A percentile compares a stretch with the other conserved stretches of the same genome.
Evolutionary conservation across 2,329 filamentous ascomycete species (phyloP).

Genomic region (Raffaelea deltoideospora): DNA sequence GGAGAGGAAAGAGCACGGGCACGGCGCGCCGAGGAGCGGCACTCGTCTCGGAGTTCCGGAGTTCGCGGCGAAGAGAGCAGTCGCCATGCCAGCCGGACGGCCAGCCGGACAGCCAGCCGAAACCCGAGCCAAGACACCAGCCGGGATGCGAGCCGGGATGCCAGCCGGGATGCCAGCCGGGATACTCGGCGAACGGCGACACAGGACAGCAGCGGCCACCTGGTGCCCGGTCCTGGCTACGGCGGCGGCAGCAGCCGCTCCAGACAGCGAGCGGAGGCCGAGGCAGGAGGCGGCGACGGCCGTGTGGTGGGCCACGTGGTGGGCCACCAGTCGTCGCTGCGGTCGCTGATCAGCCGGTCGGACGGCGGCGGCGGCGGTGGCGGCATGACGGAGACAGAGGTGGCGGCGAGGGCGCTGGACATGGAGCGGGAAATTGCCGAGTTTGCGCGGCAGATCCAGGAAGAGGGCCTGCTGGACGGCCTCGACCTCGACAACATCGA

Average conservation of each 20-base stretch:
- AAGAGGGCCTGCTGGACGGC: slow-evolving; percentile 60
- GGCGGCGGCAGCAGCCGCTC: slow-evolving; percentile 13
- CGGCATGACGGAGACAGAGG: no score
- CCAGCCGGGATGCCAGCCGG: slow-evolving; percentile 3
- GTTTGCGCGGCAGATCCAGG: slow-evolving; percentile 60
- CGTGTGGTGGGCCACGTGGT: slow-evolving; percentile 36
- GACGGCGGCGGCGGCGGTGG: slow-evolving; percentile 30
- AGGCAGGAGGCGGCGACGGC: slow-evolving; percentile 18
- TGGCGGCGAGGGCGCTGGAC: no score
- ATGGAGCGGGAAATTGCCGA: slow-evolving; percentile 83
- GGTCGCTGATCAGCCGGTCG: slow-evolving; percentile 68
- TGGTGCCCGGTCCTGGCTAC: no score
- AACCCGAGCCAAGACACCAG: neutral
- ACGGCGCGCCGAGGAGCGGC: no score
- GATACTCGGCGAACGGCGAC: slow-evolving; percentile 3
- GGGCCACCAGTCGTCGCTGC: slow-evolving; percentile 78
- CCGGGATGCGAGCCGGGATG: neutral
- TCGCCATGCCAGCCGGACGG: no score
- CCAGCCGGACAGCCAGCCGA: no score
- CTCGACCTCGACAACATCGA: slow-evolving; percentile 82
- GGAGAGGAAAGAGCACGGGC: neutral
- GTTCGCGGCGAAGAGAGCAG: no score
- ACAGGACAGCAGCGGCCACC: no score
- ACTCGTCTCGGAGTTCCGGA: no score
- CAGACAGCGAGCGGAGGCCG: slow-evolving; percentile 9